Evolutionary conservation across 2,329 filamentous ascomycete species (phyloP).

Genomic region (Plectosphaerella plurivora): DNA sequence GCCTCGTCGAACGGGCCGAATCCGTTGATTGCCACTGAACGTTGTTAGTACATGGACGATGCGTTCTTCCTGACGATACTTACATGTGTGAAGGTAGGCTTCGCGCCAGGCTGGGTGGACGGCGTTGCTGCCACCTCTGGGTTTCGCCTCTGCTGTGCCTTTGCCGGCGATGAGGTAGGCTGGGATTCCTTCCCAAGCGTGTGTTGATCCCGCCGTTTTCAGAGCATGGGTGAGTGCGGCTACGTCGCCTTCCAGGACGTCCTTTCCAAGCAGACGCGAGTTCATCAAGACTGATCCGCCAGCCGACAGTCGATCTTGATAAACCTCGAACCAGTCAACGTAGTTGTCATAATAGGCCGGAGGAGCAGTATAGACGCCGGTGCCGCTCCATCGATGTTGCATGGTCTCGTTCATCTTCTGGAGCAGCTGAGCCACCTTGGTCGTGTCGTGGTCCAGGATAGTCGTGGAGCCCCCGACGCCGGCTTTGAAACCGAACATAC

Average conservation of each 20-base stretch:
- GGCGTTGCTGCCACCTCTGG: slow-evolving; percentile 36
- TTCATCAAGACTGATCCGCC: slow-evolving; percentile 31
- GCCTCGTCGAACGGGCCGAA: slow-evolving; percentile 28
- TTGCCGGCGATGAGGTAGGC: slow-evolving; percentile 38
- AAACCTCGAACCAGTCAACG: slow-evolving; percentile 28
- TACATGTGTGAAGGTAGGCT: slow-evolving; percentile 30
- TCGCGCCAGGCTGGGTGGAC: slow-evolving; percentile 46
- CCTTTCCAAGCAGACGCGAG: slow-evolving; percentile 37
- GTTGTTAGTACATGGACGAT: slow-evolving; percentile 4
- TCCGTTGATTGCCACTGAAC: slow-evolving; percentile 19
- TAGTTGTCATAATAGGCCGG: slow-evolving; percentile 24
- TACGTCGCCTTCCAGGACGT: slow-evolving; percentile 27
- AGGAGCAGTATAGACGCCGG: slow-evolving; percentile 12
- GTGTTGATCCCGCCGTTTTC: slow-evolving; percentile 16
- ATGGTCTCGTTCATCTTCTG: slow-evolving; percentile 31
- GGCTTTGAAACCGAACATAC: slow-evolving; percentile 82
- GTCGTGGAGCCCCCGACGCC: slow-evolving; percentile 91
- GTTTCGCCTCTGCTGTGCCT: slow-evolving; percentile 36
- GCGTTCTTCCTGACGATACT: slow-evolving; percentile 12
- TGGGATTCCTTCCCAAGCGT: slow-evolving; percentile 16
- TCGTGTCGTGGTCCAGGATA: slow-evolving; percentile 13
- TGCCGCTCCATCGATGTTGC: slow-evolving; percentile 24
- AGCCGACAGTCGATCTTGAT: slow-evolving; percentile 28
- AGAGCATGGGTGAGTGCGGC: slow-evolving; percentile 30
- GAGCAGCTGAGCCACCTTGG: slow-evolving; percentile 21